Percentiles rank a stretch among this genome's conserved stretches.
phyloP scores from a whole-genome alignment of 768 basidiomycete genomes.

The Tulasnella sp. region DNA sequence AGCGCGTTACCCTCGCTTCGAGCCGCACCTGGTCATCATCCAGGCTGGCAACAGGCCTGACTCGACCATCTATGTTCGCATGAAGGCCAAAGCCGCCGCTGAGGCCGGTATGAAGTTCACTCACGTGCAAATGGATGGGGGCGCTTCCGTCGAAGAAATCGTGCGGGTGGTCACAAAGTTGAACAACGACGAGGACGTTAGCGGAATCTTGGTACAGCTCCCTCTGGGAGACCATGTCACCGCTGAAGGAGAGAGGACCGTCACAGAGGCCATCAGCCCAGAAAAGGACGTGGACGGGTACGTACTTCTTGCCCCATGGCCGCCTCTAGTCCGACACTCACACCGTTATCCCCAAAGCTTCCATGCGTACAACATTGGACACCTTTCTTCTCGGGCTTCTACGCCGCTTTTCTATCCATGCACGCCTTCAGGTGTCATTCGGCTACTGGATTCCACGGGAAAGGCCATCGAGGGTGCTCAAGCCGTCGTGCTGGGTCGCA shows the following conservation, averaged over 20 bases:
- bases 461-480: constrained; percentile 70
- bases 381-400: constrained; percentile 84
- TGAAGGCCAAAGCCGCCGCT: constrained; percentile 94
- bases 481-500: constrained; percentile 91
- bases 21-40: constrained; percentile 84
- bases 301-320: constrained; percentile 30
- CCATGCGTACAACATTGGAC: constrained; percentile 97
- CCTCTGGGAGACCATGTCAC: constrained; percentile 82
- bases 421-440: constrained; percentile 90
- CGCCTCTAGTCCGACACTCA: neutral
- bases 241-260: constrained; percentile 75
- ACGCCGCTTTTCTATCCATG: constrained; percentile 90
- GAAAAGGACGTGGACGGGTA: constrained; percentile 97
- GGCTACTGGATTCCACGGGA: constrained; percentile 83
- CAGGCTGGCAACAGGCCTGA: constrained; percentile 92
- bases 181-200: constrained; percentile 75
- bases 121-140: constrained; percentile 66
- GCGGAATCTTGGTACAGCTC: constrained; percentile 92
- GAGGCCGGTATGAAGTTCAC: constrained; percentile 87
- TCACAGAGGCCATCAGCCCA: constrained; percentile 92
- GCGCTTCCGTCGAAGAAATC: constrained; percentile 67
- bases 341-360: constrained; percentile 52
- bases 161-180: constrained; percentile 72
- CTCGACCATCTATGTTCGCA: constrained; percentile 88
- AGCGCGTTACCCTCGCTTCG: constrained; percentile 75